A percentile compares a stretch with the other conserved stretches of the same genome.
phyloP scores from a whole-genome alignment of 805 yeast species.

The Metschnikowia arizonensis region DNA sequence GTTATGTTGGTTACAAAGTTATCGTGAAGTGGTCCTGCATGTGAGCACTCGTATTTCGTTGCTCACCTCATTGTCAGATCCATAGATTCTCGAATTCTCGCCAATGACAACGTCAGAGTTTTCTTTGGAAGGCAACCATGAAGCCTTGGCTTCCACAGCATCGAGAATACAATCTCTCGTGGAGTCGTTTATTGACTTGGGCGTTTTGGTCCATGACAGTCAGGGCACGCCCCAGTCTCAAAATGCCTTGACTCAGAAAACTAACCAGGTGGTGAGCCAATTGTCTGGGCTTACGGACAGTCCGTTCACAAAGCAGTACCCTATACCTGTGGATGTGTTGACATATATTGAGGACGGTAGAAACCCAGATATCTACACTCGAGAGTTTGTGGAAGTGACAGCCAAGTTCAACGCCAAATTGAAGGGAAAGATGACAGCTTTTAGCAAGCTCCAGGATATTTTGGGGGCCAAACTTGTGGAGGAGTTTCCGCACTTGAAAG shows the following conservation, averaged over 20 bases:
- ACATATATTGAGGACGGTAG: slow-evolving; percentile 94
- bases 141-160: slow-evolving; percentile 28
- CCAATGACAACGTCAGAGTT: slow-evolving; percentile 33
- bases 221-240: slow-evolving; percentile 83
- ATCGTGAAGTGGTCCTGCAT: background rate
- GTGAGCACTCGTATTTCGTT: background rate
- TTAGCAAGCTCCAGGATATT: slow-evolving; percentile 56
- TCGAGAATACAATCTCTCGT: slow-evolving; percentile 31
- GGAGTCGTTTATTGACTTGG: slow-evolving; percentile 86
- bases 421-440: slow-evolving; percentile 76
- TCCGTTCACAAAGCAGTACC: slow-evolving; percentile 33
- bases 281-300: slow-evolving; percentile 31
- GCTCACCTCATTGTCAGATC: background rate
- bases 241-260: slow-evolving; percentile 37
- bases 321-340: slow-evolving; percentile 79
- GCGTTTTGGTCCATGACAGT: slow-evolving; percentile 89
- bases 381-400: slow-evolving; percentile 95
- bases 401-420: slow-evolving; percentile 83
- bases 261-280: slow-evolving; percentile 41
- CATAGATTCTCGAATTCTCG: background rate
- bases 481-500: slow-evolving; percentile 75
- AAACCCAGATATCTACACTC: slow-evolving; percentile 93
- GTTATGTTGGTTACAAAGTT: background rate
- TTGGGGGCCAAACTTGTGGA: slow-evolving; percentile 65
- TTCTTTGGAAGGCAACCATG: slow-evolving; percentile 21